Percentiles rank a stretch among this genome's conserved stretches.
phyloP scores from a whole-genome alignment of 2,329 filamentous ascomycete genomes.

The Westerdykella ornata region DNA sequence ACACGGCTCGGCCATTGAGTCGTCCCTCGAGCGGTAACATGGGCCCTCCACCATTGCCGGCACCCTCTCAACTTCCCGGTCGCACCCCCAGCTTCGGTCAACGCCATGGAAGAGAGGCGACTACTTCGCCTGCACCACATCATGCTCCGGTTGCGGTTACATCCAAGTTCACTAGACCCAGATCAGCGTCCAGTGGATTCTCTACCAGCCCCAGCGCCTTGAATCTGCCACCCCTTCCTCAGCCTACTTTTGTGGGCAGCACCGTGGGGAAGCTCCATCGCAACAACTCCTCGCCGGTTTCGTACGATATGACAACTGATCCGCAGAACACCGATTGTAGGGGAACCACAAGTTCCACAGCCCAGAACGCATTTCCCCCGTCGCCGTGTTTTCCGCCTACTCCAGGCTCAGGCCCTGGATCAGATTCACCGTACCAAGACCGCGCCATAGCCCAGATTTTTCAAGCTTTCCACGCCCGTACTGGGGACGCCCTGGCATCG shows the following conservation, averaged over 20 bases:
- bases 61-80: slow-evolving; percentile 6
- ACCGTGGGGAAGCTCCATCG: slow-evolving; percentile 8
- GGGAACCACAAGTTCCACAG: background rate
- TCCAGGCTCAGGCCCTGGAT: background rate
- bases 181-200: too few species aligned
- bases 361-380: background rate
- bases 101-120: background rate
- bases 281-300: slow-evolving; percentile 7
- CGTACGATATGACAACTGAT: background rate
- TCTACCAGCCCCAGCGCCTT: slow-evolving; percentile 3
- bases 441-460: slow-evolving; percentile 2
- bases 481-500: slow-evolving; percentile 12
- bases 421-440: background rate
- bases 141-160: slow-evolving; percentile 1
- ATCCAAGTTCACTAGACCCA: too few species aligned
- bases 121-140: background rate
- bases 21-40: slow-evolving; percentile 19
- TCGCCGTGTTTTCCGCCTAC: background rate
- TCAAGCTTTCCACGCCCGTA: background rate
- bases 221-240: slow-evolving; percentile 34
- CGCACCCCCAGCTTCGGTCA: background rate
- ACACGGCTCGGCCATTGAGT: slow-evolving; percentile 17
- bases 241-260: slow-evolving; percentile 23
- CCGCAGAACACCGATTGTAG: background rate
- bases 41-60: slow-evolving; percentile 31